Conservation (phyloP, 2,329 filamentous ascomycete species). For the Orbilia ellipsospora region DNA sequence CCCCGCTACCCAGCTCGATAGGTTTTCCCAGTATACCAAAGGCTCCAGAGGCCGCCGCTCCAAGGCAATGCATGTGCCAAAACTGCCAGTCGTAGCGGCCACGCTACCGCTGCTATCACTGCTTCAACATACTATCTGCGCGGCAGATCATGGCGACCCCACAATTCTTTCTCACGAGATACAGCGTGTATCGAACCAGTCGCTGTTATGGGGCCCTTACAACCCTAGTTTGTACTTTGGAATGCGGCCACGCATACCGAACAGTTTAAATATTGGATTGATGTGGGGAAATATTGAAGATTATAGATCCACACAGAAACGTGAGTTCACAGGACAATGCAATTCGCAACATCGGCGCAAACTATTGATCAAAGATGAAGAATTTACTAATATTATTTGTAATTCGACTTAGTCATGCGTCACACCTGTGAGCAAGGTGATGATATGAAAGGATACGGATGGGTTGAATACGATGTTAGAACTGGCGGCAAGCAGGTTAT, state of each 20-base stretch:
- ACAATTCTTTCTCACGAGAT: conserved; percentile 44
- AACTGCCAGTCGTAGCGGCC: background rate
- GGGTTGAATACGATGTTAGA: conserved; percentile 95
- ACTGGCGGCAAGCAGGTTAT: conserved; percentile 89
- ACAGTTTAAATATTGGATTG: conserved; percentile 82
- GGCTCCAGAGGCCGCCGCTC: background rate
- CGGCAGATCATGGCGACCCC: conserved; percentile 25
- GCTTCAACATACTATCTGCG: conserved; percentile 3
- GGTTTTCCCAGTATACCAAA: background rate
- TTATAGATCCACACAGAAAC: conserved; percentile 78
- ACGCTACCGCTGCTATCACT: conserved; percentile 15
- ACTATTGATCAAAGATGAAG: conserved; percentile 9
- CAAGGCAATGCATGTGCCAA: conserved; percentile 22
- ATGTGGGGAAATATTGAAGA: conserved; percentile 90
- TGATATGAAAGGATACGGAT: conserved; percentile 93
- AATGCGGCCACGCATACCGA: conserved; percentile 80
- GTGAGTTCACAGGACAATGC: conserved; percentile 66
- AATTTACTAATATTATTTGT: conserved; percentile 5
- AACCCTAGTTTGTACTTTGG: conserved; percentile 95
- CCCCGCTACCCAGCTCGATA: background rate
- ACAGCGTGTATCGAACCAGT: conserved; percentile 71
- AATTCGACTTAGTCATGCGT: conserved; percentile 73
- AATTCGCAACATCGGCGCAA: background rate
- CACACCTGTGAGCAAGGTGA: conserved; percentile 97
- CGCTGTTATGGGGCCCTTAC: conserved; percentile 95